phyloP scores from a whole-genome alignment of 768 basidiomycete genomes.

The Mycena capillaripes region DNA sequence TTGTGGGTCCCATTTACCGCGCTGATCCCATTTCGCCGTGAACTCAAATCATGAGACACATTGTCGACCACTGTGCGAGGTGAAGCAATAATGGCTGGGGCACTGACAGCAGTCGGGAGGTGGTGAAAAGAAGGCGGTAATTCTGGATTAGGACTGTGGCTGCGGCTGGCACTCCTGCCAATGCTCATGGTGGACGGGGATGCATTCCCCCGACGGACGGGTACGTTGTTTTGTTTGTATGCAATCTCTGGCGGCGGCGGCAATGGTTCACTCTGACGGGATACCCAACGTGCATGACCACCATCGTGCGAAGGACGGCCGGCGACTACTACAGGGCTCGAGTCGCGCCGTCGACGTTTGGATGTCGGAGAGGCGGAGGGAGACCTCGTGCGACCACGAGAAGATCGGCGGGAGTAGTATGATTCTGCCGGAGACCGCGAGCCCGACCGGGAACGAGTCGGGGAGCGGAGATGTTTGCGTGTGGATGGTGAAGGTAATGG shows the following conservation, averaged over 20 bases:
- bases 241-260: slow-evolving; percentile 42
- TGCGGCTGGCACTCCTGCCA: slow-evolving; percentile 71
- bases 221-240: slow-evolving; percentile 29
- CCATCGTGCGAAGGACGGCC: slow-evolving; percentile 64
- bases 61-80: slow-evolving; percentile 39
- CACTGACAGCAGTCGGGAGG: slow-evolving; percentile 54
- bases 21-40: slow-evolving; percentile 52
- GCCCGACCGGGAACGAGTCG: slow-evolving; percentile 68
- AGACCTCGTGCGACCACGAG: slow-evolving; percentile 75
- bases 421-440: slow-evolving; percentile 77
- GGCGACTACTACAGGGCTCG: slow-evolving; percentile 57
- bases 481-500: slow-evolving; percentile 53
- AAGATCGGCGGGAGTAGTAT: slow-evolving; percentile 74
- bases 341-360: slow-evolving; percentile 67
- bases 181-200: slow-evolving; percentile 73
- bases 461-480: slow-evolving; percentile 62
- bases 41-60: neutral
- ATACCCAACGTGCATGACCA: slow-evolving; percentile 53
- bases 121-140: slow-evolving; percentile 70
- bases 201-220: slow-evolving; percentile 59
- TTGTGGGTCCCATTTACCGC: slow-evolving; percentile 54
- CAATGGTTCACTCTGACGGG: slow-evolving; percentile 39
- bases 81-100: slow-evolving; percentile 54
- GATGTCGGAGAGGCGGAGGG: slow-evolving; percentile 70
- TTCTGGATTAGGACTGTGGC: slow-evolving; percentile 62